Base-by-base conservation (phyloP, 805 yeast species). In the Sungouiella thailandica region DNA sequence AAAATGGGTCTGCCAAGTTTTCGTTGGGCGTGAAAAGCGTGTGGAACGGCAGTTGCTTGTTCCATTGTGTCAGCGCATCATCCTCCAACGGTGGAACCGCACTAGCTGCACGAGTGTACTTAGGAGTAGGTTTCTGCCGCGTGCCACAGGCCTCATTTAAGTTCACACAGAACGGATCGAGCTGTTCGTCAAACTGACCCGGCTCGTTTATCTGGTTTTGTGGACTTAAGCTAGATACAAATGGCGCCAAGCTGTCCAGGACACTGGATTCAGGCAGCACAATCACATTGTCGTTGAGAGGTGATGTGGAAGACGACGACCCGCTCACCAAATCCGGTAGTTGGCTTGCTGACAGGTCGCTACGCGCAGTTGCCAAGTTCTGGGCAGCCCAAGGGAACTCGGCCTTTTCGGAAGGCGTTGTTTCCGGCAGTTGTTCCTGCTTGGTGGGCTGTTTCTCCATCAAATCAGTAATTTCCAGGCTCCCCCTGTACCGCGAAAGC, bases 91-190 rank as follows among this genome's bases (percentile, higher is more conserved):
- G 36, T 22, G 46, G 42, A 16, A 26, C 34, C 5, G 36, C 23
- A 13, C 27, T 33, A 17, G 41, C 25, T 29, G 31, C 36, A 13
- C 57, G 43, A 32, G 53, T 50, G 35, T 40, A 57, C 39, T 63
- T 61, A 3, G 96, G 94, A 4, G 80, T 54, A 3, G 93, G 95
- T 43, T 74, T 60, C 11, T 70, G 70, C 47, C 68, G 78, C 5
- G 80, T 79, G 12, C 96, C 97, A 59, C 97, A 89, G 1, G 88
- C 97, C 55, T 78, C 72, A 41, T 76, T 74, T 52, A 90, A 69
- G 47, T 79, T 76, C 17, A 74, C 73, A 53, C 97, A 90, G 54
- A 90, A 90, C 18, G 75, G 76, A 39, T 74, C 72, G 35, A 80
- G 78, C 44, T 80, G 78, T 52, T 84, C 90, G 50, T 79, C 83